Conservation (phyloP, 2,329 filamentous ascomycete genomes). For the Dactylonectria macrodidyma region DNA sequence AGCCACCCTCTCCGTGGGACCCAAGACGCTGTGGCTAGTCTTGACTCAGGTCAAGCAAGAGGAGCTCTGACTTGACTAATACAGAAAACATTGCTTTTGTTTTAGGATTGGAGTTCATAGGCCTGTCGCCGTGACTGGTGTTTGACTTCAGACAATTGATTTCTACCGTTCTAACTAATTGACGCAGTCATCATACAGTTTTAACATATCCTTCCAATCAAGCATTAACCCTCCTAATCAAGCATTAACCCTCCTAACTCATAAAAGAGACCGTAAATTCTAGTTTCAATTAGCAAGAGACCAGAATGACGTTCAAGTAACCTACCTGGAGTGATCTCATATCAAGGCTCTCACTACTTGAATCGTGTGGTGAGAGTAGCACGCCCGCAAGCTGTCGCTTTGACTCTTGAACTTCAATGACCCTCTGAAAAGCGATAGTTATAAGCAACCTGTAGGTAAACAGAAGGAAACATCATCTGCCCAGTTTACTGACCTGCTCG, state of each 20-base stretch:
- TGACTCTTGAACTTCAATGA: background rate
- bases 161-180: background rate
- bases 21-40: conserved; percentile 55
- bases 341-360: background rate
- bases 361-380: background rate
- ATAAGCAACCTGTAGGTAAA: no score
- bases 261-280: background rate
- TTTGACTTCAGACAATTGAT: background rate
- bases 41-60: conserved; percentile 34
- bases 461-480: no score
- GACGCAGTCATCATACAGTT: background rate
- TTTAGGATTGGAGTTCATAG: no score
- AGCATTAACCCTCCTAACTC: background rate
- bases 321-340: background rate
- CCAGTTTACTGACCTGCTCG: conserved; percentile 50
- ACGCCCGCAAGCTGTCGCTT: background rate
- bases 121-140: background rate
- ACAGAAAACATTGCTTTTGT: no score
- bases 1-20: conserved; percentile 44
- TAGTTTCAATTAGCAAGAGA: background rate
- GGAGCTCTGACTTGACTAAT: background rate
- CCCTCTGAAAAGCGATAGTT: background rate
- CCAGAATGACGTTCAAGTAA: rapidly evolving
- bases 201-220: background rate
- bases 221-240: background rate